Base-by-base conservation (phyloP, 192 early-diverging fungal species). In the Podochytrium sp. region DNA sequence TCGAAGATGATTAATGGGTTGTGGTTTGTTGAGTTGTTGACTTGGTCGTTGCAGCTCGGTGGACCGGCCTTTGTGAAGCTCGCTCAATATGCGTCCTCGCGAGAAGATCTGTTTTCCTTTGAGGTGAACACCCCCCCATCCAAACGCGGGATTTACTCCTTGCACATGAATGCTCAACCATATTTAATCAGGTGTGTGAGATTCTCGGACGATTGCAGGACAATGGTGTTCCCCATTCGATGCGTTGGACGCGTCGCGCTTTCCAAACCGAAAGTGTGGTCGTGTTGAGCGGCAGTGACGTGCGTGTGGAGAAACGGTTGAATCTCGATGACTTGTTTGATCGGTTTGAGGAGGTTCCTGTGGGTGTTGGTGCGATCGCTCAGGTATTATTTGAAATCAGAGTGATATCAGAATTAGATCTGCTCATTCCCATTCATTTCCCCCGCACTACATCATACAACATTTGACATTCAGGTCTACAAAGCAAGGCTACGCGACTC, bases 41-140 rank as follows among this genome's bases (percentile, higher is more conserved):
- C 95, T 47, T 83, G 60, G 56, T 89, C 91, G 57, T 92, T 96
- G 87, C 93, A 95, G 59, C 53, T 79, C 25, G 94, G 94, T 12
- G 97, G 97, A 0, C 96, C 97, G 10, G 95, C 97, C 10, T 99
- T 97, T 81, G 95, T 96, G 65, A 99, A 99, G 39, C 47, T 76
- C 37, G 90, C 92, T 3, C 97, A 99, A 86, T 99, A 95, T 92
- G 92, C 95, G 0, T 93, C 92, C 34, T 96, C 95, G 20, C 82
- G 97, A 34, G 89, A 90, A 23, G 97, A 99, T 73, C 77, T 99
- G 14, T 71, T 57, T 56, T 59, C 69, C 2, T 59, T 41, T 33
- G 69, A 71, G 52, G 57, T 65, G 1, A 2, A n/a, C n/a, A n/a
- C n/a, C n/a, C n/a, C n/a, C n/a, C n/a, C n/a, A n/a, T n/a, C n/a